Conservation (phyloP, 2,329 filamentous ascomycete genomes). For the Fusarium sublunatum region DNA sequence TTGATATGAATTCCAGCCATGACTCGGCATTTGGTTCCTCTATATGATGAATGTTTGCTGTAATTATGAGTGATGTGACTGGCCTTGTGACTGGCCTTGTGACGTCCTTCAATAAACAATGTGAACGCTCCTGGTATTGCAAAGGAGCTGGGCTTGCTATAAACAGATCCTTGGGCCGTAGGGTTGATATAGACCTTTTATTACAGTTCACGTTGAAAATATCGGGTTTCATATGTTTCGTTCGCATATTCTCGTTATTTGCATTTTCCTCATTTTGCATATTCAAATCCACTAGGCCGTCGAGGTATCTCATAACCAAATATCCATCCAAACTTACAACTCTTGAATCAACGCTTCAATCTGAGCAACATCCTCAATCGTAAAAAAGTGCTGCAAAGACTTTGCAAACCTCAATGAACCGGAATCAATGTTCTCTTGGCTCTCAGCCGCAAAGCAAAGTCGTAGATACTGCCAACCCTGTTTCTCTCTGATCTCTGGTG, state of each 20-base stretch:
- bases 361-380: constrained; percentile 72
- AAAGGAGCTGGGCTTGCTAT: neutral
- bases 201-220: too few species aligned
- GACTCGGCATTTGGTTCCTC: constrained; percentile 34
- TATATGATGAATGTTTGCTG: constrained; percentile 8
- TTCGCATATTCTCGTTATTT: neutral
- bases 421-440: constrained; percentile 73
- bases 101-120: too few species aligned
- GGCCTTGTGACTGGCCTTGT: too few species aligned
- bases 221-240: too few species aligned
- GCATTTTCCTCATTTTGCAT: neutral
- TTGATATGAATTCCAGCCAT: constrained; percentile 49
- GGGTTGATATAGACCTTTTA: neutral
- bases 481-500: constrained; percentile 64
- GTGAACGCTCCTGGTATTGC: too few species aligned
- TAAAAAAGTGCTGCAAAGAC: constrained; percentile 80
- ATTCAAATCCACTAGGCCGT: too few species aligned
- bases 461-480: constrained; percentile 79
- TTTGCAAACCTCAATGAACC: constrained; percentile 73
- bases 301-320: neutral
- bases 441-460: constrained; percentile 86
- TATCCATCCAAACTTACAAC: constrained; percentile 22
- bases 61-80: constrained; percentile 18
- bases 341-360: constrained; percentile 71
- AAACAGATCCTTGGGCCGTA: too few species aligned